Evolutionary conservation across 768 basidiomycete species (phyloP).

Genomic region (Mycena rebaudengoi): DNA sequence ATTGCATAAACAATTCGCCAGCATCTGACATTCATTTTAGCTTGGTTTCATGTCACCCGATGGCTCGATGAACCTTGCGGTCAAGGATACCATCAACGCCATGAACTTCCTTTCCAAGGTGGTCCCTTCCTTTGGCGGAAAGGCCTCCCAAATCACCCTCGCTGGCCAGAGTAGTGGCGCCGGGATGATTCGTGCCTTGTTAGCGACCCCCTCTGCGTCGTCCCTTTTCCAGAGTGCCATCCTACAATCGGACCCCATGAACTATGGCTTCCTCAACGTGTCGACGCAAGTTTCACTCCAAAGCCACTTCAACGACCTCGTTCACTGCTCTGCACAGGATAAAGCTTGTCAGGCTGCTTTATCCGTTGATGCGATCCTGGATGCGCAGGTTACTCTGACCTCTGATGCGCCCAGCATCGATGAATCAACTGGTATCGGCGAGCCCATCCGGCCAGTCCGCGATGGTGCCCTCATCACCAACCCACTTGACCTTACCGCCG

Average conservation of each 20-base stretch:
- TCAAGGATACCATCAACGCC: conserved; percentile 73
- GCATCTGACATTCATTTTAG: conserved; percentile 43
- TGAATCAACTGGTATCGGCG: conserved; percentile 58
- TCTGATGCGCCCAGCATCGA: conserved; percentile 53
- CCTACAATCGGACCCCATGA: conserved; percentile 89
- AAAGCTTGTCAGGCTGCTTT: conserved; percentile 60
- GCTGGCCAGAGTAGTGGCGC: conserved; percentile 89
- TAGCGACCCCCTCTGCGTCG: conserved; percentile 75
- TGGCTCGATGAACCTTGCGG: conserved; percentile 74
- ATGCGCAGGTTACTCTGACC: conserved; percentile 58
- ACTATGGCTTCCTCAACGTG: conserved; percentile 73
- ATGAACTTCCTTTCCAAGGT: conserved; percentile 68
- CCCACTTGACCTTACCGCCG: conserved; percentile 65
- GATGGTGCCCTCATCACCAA: conserved; percentile 77
- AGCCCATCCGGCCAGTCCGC: conserved; percentile 72
- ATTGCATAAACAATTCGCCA: background rate
- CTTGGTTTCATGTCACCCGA: conserved; percentile 81
- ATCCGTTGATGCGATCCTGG: conserved; percentile 60
- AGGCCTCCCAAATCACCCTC: conserved; percentile 68
- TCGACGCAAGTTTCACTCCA: conserved; percentile 64
- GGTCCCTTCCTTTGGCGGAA: conserved; percentile 74
- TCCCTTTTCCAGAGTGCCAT: conserved; percentile 81
- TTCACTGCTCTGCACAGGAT: conserved; percentile 56
- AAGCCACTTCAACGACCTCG: conserved; percentile 55
- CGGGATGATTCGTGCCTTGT: conserved; percentile 77